These are phyloP conservation scores for Mayamaea pseudoterrestris DNA, from an alignment of 108 stramenopile species.

Conservation along the genomic window DNA sequence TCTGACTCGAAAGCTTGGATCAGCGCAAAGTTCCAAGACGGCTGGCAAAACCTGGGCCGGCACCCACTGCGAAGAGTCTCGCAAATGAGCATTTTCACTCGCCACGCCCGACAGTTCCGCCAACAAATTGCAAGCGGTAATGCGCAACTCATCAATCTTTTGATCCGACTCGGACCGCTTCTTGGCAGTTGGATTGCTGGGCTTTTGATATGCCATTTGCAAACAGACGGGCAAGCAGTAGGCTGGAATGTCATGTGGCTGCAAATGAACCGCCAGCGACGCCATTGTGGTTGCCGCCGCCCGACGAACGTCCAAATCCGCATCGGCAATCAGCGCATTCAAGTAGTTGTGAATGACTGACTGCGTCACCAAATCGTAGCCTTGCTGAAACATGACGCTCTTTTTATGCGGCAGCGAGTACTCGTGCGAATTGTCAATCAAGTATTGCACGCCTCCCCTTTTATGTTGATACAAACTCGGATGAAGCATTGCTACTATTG, in stretches of 20 bases:
- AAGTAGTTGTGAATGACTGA: conserved; percentile 48
- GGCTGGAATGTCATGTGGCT: conserved; percentile 36
- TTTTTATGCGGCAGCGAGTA: background rate
- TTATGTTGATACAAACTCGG: conserved; percentile 22
- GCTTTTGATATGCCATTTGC: conserved; percentile 36
- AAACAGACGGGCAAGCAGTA: conserved; percentile 60
- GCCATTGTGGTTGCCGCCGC: conserved; percentile 65
- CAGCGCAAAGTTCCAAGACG: conserved; percentile 74
- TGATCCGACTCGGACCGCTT: conserved; percentile 25
- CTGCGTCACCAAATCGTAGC: conserved; percentile 47
- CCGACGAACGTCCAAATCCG: conserved; percentile 74
- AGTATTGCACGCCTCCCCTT: conserved; percentile 16
- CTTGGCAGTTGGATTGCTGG: conserved; percentile 5
- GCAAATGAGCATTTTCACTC: conserved; percentile 12
- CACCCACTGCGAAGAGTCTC: conserved; percentile 8
- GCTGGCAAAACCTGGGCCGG: conserved; percentile 58
- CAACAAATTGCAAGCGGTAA: conserved; percentile 83
- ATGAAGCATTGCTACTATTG: conserved; percentile 40
- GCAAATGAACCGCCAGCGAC: conserved; percentile 49
- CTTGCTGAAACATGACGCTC: conserved; percentile 10
- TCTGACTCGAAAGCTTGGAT: conserved; percentile 91
- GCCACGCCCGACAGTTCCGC: conserved; percentile 70
- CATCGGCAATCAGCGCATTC: conserved; percentile 41
- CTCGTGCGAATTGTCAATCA: conserved; percentile 24
- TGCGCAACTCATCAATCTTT: conserved; percentile 79